A percentile compares a stretch with the other conserved stretches of the same genome.
These are phyloP conservation scores for Paraglomus occultum DNA, from an alignment of 192 early-diverging fungal genomes.

Conservation along the genomic window DNA sequence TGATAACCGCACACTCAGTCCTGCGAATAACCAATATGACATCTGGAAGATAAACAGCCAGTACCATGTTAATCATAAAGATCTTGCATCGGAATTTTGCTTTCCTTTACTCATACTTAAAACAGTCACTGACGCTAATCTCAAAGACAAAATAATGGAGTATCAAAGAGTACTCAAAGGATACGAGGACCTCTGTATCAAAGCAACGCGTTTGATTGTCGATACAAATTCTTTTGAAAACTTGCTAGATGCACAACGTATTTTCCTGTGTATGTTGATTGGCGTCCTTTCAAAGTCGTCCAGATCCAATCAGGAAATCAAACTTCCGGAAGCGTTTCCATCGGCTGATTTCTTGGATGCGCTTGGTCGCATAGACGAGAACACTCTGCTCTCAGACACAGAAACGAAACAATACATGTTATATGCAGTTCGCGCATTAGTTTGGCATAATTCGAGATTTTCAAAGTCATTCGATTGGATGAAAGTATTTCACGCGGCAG, in stretches of 20 bases:
- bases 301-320: neutral
- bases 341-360: neutral
- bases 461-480: neutral
- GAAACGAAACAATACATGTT: neutral
- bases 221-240: neutral
- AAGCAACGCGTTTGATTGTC: neutral
- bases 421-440: neutral
- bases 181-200: neutral
- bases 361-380: neutral
- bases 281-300: neutral
- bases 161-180: constrained; percentile 2
- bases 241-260: neutral
- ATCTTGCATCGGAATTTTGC: neutral
- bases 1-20: neutral
- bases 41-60: neutral
- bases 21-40: neutral
- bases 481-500: neutral
- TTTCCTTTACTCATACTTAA: neutral
- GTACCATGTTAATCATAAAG: neutral
- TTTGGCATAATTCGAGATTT: neutral
- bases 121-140: neutral
- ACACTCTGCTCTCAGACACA: neutral
- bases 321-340: neutral
- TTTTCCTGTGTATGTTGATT: neutral
- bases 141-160: neutral